Evolutionary conservation across 2,329 filamentous ascomycete species (phyloP).

Genomic region (Ceratocystis variospora): DNA sequence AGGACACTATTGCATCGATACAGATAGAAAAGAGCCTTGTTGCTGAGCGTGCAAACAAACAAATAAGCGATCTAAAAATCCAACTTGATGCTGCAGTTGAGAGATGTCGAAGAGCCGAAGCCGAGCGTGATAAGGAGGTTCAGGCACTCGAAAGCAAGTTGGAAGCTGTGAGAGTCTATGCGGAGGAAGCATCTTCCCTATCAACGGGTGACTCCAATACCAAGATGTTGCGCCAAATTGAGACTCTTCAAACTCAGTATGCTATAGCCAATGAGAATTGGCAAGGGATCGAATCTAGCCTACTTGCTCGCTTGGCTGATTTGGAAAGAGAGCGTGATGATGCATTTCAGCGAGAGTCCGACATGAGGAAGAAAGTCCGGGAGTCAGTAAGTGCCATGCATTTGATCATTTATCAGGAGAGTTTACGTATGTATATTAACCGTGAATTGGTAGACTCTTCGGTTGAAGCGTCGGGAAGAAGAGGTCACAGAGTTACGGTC

Average conservation of each 20-base stretch:
- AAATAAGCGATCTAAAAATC: slow-evolving; percentile 59
- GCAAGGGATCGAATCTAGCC: slow-evolving; percentile 84
- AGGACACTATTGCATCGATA: slow-evolving; percentile 48
- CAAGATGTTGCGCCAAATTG: slow-evolving; percentile 83
- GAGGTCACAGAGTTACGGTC: slow-evolving; percentile 61
- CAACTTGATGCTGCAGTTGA: slow-evolving; percentile 61
- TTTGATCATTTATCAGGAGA: background rate
- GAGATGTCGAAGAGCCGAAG: slow-evolving; percentile 51
- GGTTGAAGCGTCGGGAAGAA: slow-evolving; percentile 57
- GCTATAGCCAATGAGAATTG: slow-evolving; percentile 90
- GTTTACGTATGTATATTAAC: background rate
- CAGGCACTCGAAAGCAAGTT: slow-evolving; percentile 74
- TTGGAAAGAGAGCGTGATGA: slow-evolving; percentile 90
- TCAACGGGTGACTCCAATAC: slow-evolving; percentile 70
- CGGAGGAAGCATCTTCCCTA: slow-evolving; percentile 80
- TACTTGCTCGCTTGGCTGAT: slow-evolving; percentile 60
- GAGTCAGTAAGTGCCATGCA: slow-evolving; percentile 51
- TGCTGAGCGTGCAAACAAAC: slow-evolving; percentile 49
- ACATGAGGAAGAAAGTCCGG: slow-evolving; percentile 76
- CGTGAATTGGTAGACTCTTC: background rate
- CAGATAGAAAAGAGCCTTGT: slow-evolving; percentile 66
- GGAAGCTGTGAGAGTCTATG: slow-evolving; percentile 69
- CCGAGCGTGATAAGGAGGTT: slow-evolving; percentile 67
- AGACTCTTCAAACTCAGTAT: slow-evolving; percentile 91
- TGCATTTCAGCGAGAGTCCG: slow-evolving; percentile 64